These are phyloP conservation scores for Marasmius fiardii DNA, from an alignment of 1,284 basidiomycete species.

Conservation along the genomic window DNA sequence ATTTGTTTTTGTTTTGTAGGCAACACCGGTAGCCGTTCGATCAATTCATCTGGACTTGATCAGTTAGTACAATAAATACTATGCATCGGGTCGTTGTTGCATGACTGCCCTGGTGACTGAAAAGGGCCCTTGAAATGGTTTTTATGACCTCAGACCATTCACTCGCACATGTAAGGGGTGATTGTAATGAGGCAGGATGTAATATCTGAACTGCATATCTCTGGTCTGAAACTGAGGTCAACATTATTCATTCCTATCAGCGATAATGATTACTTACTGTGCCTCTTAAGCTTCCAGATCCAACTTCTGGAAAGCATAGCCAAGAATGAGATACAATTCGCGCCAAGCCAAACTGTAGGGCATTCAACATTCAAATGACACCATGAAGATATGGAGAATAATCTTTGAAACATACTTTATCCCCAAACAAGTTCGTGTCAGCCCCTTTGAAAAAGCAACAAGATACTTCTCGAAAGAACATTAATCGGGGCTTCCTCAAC, in stretches of 20 bases:
- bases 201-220: not conserved
- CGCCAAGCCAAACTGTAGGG: slow-evolving; percentile 22
- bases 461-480: slow-evolving; percentile 5
- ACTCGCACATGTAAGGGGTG: too few relatives aligned
- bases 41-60: too few relatives aligned
- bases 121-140: not conserved
- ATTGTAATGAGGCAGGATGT: too few relatives aligned
- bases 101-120: too few relatives aligned
- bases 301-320: slow-evolving; percentile 22
- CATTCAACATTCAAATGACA: too few relatives aligned
- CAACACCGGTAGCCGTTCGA: too few relatives aligned
- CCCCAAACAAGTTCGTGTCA: slow-evolving; percentile 7
- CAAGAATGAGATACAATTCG: slow-evolving; percentile 23
- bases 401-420: not conserved
- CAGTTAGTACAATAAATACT: too few relatives aligned
- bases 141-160: not conserved
- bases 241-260: not conserved
- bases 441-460: slow-evolving; percentile 8
- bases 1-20: too few relatives aligned
- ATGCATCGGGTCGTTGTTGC: too few relatives aligned
- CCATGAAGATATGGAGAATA: not conserved
- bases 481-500: too few relatives aligned
- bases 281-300: slow-evolving; percentile 15
- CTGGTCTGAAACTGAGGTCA: not conserved
- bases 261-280: not conserved